These are phyloP conservation scores for Schizophyllum amplum DNA, from an alignment of 1,284 basidiomycete species.

Conservation along the genomic window DNA sequence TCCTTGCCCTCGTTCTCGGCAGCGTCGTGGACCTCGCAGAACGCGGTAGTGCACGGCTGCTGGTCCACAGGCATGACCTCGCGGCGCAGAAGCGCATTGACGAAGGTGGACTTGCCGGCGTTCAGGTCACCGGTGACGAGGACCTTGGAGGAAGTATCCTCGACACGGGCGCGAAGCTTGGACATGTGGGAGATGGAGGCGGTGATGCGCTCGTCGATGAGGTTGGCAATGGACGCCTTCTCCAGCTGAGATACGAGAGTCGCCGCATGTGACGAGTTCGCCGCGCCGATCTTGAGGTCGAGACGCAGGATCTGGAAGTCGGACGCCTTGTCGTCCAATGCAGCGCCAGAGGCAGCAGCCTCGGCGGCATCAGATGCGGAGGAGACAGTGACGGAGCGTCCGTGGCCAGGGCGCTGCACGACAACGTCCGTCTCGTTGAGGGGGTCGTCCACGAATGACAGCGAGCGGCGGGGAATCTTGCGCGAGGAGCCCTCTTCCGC, in stretches of 20 bases:
- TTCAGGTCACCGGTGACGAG: conserved; percentile 99
- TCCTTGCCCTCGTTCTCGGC: conserved; percentile 75
- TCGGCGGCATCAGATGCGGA: conserved; percentile 35
- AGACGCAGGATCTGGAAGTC: conserved; percentile 86
- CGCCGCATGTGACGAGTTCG: conserved; percentile 62
- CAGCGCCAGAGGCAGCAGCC: conserved; percentile 25
- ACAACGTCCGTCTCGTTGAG: conserved; percentile 60
- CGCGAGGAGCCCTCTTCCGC: conserved; percentile 22
- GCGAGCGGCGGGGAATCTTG: conserved; percentile 49
- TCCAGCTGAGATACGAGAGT: conserved; percentile 88
- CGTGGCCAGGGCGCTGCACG: conserved; percentile 38
- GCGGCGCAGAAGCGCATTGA: conserved; percentile 87
- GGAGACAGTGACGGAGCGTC: conserved; percentile 50
- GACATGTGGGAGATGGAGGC: conserved; percentile 76
- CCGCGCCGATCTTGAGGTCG: conserved; percentile 85
- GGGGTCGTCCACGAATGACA: conserved; percentile 81
- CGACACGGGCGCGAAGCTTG: conserved; percentile 79
- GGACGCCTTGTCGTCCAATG: conserved; percentile 24
- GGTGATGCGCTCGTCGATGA: conserved; percentile 84
- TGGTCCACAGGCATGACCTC: conserved; percentile 97
- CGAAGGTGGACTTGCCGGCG: conserved; percentile 97
- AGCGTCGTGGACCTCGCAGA: conserved; percentile 96
- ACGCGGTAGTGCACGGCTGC: conserved; percentile 95
- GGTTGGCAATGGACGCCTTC: conserved; percentile 86
- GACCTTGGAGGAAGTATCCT: conserved; percentile 92